A percentile compares a stretch with the other conserved stretches of the same genome.
phyloP scores from a whole-genome alignment of 208 protist genomes.

The Trypanosomatidae sp. region DNA sequence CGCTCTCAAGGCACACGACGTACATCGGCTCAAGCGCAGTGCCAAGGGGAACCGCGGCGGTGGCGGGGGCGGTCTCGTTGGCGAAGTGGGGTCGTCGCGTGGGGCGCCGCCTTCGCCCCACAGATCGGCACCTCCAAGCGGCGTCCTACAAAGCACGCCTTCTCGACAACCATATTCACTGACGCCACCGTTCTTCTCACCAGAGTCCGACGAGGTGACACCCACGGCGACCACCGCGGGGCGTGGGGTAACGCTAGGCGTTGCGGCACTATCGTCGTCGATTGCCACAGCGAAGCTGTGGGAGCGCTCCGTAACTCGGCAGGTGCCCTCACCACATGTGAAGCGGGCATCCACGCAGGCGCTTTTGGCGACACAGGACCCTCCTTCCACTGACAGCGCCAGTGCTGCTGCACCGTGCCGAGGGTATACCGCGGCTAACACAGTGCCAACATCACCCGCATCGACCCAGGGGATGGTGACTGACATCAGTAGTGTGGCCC shows the following conservation, averaged over 20 bases:
- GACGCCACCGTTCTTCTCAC: not conserved
- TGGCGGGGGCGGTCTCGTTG: not conserved
- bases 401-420: not conserved
- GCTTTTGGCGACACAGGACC: not conserved
- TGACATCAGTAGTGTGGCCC: not conserved
- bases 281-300: not conserved
- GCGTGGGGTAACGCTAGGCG: not conserved
- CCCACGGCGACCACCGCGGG: not conserved
- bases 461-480: not conserved
- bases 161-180: not conserved
- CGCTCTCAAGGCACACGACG: conserved; percentile 9
- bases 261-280: not conserved
- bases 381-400: not conserved
- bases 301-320: not conserved
- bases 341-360: not conserved
- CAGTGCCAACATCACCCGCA: not conserved
- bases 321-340: not conserved
- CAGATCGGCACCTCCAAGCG: not conserved
- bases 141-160: not conserved
- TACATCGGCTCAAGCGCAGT: conserved; percentile 15
- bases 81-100: not conserved
- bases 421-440: not conserved
- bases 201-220: not conserved
- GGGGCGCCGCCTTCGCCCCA: not conserved
- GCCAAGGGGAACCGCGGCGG: conserved; percentile 3